Base-by-base conservation (phyloP, 805 yeast species). In the Candida rishiriensis region DNA sequence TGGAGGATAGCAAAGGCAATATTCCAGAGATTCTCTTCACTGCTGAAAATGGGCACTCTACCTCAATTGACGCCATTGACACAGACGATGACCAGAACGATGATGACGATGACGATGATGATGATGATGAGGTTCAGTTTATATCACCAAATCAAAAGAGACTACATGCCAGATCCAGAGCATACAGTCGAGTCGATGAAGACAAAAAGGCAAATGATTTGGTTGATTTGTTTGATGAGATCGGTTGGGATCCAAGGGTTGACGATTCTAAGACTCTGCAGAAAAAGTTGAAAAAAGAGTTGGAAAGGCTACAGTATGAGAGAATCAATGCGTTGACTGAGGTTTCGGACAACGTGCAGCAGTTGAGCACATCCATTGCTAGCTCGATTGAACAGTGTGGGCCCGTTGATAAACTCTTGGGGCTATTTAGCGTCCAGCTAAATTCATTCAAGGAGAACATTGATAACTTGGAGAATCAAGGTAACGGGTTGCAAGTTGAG, bases 401-500 rank as follows among this genome's bases (percentile, higher is more conserved):
- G 35, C 66, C 68, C 33, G 67, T 85, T 41, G 79, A 73, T 42
- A 78, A 81, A 1, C 61, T 74, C 13, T 62, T 84, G 42, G 73
- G 79, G 2, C 66, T 76, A 29, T 80, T 80, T 50, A 70, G 78
- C 13, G 81, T 82, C 50, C 86, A 83, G 49, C 63, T 83, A 39
- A 72, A 81, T 12, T 74, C 81, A 3, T 76, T 88, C 32, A 75
- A 81, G 12, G 79, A 79, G 3, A 91, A 85, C 48, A 79, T 90
- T 40, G 75, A 77, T 38, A 76, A 73, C 41, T 80, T 89, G 35
- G 96, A 88, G 57, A 70, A 72, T 31, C 85, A 83, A 57, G 81
- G 90, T 2, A 79, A 84, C 54, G 96, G 96, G 39, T 64, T 88
- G 14, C 97, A 90, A 63, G 83, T 90, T 7, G 83, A 82, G 52